Conservation (phyloP, 768 basidiomycete genomes). For the Pholiota molesta region DNA sequence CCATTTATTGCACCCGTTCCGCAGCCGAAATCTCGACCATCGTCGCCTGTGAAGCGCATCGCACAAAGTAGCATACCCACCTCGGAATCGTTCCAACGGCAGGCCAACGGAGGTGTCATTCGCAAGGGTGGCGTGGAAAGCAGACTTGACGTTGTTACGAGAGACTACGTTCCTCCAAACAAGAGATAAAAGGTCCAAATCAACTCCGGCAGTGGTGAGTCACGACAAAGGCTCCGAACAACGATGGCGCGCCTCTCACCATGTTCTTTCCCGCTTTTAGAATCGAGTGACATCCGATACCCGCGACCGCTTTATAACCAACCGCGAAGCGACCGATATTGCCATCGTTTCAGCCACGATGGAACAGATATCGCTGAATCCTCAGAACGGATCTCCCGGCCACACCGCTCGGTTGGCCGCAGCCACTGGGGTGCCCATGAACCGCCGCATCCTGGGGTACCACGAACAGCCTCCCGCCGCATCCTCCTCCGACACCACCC, state of each 20-base stretch:
- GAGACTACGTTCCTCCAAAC: constrained; percentile 71
- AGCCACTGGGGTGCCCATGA: constrained; percentile 75
- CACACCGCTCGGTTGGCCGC: constrained; percentile 79
- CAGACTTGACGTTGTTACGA: constrained; percentile 73
- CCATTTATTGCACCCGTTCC: constrained; percentile 53
- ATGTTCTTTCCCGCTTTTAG: constrained; percentile 23
- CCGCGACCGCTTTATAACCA: constrained; percentile 76
- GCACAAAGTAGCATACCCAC: constrained; percentile 49
- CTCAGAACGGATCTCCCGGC: constrained; percentile 64
- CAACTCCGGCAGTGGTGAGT: constrained; percentile 65
- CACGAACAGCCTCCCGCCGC: constrained; percentile 84
- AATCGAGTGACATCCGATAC: constrained; percentile 49
- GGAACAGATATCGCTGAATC: constrained; percentile 61
- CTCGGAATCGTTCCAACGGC: constrained; percentile 58
- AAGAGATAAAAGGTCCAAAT: constrained; percentile 74
- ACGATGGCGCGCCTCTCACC: neutral
- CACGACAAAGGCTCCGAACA: constrained; percentile 13
- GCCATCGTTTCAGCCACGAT: constrained; percentile 61
- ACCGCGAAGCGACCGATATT: constrained; percentile 44
- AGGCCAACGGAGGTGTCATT: constrained; percentile 70
- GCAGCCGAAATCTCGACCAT: constrained; percentile 45
- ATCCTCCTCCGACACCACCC: constrained; percentile 69
- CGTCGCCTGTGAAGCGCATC: constrained; percentile 68
- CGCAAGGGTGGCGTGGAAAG: constrained; percentile 79
- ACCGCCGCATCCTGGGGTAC: constrained; percentile 85